Conservation (phyloP, 2,329 filamentous ascomycete genomes). For the Hypoxylon sp. region DNA sequence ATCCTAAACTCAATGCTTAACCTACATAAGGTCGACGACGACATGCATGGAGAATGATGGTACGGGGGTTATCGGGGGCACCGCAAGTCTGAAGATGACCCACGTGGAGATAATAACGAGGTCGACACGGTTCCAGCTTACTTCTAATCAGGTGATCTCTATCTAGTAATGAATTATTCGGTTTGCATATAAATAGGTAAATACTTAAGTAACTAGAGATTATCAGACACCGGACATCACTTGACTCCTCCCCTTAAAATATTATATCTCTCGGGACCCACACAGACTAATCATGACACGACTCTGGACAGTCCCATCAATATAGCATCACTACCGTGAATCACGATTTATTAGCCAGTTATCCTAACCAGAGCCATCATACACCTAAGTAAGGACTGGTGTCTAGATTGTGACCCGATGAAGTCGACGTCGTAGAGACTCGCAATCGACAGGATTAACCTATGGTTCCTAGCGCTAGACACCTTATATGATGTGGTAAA, state of each 20-base stretch:
- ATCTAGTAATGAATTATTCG: too few species aligned
- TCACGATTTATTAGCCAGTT: background rate
- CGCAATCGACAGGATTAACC: background rate
- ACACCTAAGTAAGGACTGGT: background rate
- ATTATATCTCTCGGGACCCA: background rate
- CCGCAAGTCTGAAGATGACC: background rate
- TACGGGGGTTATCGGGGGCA: background rate
- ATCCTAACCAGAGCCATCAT: too few species aligned
- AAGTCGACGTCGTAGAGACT: background rate
- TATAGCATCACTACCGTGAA: background rate
- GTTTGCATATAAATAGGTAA: too few species aligned
- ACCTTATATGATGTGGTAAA: background rate
- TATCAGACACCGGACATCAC: background rate
- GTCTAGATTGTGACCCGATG: too few species aligned
- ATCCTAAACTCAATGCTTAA: background rate
- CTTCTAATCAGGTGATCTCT: background rate
- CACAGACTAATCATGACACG: background rate
- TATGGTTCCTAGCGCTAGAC: too few species aligned
- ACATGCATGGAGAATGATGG: slow-evolving; percentile 1
- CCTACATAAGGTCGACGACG: background rate
- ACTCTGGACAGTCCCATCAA: background rate
- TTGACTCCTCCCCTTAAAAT: background rate
- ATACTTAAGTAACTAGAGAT: background rate
- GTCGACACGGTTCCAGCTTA: background rate
- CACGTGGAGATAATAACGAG: background rate